Evolutionary conservation across 495 filamentous ascomycete genomes (phyloP), one percentile per base, ranked within the genome.

Genomic region (Xylaria bambusicola): DNA sequence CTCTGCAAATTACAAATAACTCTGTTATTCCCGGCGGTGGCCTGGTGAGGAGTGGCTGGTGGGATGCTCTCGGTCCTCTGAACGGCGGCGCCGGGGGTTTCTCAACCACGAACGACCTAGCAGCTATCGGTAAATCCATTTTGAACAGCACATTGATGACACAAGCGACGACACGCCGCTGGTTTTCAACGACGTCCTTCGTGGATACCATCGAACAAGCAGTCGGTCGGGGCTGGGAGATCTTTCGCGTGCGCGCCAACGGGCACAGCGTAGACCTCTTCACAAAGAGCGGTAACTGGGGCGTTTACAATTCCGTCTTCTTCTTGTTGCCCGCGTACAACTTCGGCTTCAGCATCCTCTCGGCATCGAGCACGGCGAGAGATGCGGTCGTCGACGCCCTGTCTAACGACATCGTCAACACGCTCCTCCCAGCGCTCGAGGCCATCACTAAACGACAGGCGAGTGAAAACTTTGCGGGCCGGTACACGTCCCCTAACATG

Each of bases 131-230:
- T 17, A 73, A 66, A 18, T 73, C 71, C 18, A 76, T 83, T 48
- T 71, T 83, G 15, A 78, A 75, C 59, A 76, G 66, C 17, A 71
- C 70, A 0, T 68, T 83, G 0, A 65, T 82, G 6, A 40, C 74
- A 0, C 49, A 69, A 1, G 61, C 62, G 6, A 50, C 58, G 23
- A 84, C 81, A 7, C 69, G 79, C 49, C 50, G 68, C 41, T 83
- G 80, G 81, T 61, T 84, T 48, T 80, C 81, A 60, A 80, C 80
- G 0, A 31, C 53, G 18, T 51, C 75, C 1, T 71, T 76, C 58
- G 79, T 80, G n/a, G 71, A 77, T 0, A 64, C 66, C 24, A 54
- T 77, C 1, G 57, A 65, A 2, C 63, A 68, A 40, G 62, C 70
- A 6, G 61, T 75, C 36, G 70, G 68, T 13, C 41, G 44, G 7